phyloP scores from a whole-genome alignment of 208 protist genomes.

The Leishmania major region DNA sequence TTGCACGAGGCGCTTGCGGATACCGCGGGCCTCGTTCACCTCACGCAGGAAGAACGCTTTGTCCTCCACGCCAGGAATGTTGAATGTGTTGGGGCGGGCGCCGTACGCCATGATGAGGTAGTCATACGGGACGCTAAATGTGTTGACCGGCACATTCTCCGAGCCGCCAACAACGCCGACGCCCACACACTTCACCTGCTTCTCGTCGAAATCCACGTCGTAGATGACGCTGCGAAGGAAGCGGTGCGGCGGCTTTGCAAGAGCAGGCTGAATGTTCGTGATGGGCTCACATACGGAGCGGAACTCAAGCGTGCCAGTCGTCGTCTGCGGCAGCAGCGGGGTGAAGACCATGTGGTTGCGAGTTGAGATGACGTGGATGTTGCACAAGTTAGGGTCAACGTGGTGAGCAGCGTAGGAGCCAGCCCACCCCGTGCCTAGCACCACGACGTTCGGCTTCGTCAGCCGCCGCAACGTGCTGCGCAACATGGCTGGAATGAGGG shows the following conservation, averaged over 20 bases:
- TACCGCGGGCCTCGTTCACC: constrained; percentile 85
- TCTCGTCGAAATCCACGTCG: constrained; percentile 78
- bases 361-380: constrained; percentile 87
- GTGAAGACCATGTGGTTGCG: constrained; percentile 96
- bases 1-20: constrained; percentile 91
- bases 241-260: constrained; percentile 78
- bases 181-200: constrained; percentile 77
- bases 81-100: constrained; percentile 91
- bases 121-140: constrained; percentile 92
- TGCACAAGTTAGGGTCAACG: constrained; percentile 77
- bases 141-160: constrained; percentile 62
- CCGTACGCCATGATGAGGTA: constrained; percentile 92
- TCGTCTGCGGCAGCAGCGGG: constrained; percentile 92
- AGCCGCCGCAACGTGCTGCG: constrained; percentile 37
- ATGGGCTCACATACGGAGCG: constrained; percentile 91
- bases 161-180: constrained; percentile 69
- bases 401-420: constrained; percentile 79
- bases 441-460: constrained; percentile 80
- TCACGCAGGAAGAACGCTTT: constrained; percentile 91
- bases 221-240: constrained; percentile 81
- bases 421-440: constrained; percentile 93
- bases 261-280: constrained; percentile 75
- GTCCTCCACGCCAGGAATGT: constrained; percentile 90
- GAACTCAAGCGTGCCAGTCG: constrained; percentile 93
- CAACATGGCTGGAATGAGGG: constrained; percentile 24